Conservation (phyloP, 768 basidiomycete genomes). For the Suillus luteus region DNA sequence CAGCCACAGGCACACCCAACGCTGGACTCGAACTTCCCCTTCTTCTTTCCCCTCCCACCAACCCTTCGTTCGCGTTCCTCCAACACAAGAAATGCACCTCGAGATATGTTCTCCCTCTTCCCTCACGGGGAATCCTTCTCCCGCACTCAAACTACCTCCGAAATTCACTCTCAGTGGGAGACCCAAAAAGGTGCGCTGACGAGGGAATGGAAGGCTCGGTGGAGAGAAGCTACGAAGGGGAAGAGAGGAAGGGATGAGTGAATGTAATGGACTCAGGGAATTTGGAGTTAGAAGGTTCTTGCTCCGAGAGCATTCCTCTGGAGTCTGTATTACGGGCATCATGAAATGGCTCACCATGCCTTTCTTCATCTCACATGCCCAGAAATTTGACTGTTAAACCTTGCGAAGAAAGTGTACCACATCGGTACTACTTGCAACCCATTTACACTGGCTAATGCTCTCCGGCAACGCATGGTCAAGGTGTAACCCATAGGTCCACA, state of each 20-base stretch:
- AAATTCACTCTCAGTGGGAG: slow-evolving; percentile 72
- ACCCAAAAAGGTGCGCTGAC: slow-evolving; percentile 67
- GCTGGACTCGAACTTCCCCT: slow-evolving; percentile 53
- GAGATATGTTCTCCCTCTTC: slow-evolving; percentile 26
- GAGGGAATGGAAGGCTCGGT: slow-evolving; percentile 74
- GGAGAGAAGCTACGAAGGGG: slow-evolving; percentile 73
- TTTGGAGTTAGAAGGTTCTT: neutral
- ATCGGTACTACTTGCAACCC: neutral
- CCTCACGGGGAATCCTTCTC: slow-evolving; percentile 41
- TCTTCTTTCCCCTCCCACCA: slow-evolving; percentile 61
- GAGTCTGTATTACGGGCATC: neutral
- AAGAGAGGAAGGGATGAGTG: slow-evolving; percentile 51
- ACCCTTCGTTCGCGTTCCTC: slow-evolving; percentile 24
- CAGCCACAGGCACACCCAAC: slow-evolving; percentile 29
- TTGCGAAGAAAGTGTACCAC: neutral
- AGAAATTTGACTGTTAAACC: neutral
- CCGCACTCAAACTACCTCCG: slow-evolving; percentile 33
- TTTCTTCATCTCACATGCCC: neutral
- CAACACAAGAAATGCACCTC: slow-evolving; percentile 20
- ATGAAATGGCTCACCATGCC: neutral
- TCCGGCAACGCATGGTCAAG: neutral
- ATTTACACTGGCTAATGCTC: neutral
- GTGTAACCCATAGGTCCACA: neutral
- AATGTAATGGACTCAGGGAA: neutral
- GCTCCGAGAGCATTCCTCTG: neutral